Base-by-base conservation (phyloP, 192 early-diverging fungal genomes). In the Paraglomus occultum region DNA sequence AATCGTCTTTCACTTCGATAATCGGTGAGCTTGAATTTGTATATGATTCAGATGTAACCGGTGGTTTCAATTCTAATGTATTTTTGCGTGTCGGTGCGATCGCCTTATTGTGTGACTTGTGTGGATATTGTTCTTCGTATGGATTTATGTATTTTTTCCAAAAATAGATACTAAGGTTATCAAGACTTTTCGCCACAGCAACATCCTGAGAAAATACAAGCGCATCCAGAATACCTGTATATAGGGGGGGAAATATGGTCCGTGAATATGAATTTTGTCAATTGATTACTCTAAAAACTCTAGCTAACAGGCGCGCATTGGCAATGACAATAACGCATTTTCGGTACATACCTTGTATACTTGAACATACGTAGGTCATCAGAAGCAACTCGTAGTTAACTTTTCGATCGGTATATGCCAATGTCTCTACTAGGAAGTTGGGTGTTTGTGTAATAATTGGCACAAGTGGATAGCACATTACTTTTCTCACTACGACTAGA, bases 141-240 rank as follows among this genome's bases (percentile, higher is more conserved):
- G 14, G 9, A 11, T 64, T 64, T 11, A 64, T 48, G 8, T 64
- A 48, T 12, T 8, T 2, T 12, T 18, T 20, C 62, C 62, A 64
- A 44, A 44, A 47, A 49, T 64, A 14, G 12, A 46, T 8, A 49
- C 40, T 46, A 22, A 20, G 9, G 3, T 5, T 6, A n/a, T 64
- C 1, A 46, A 18, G 14, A 22, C 46, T 48, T 31, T 48, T n/a
- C 2, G 17, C 31, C 9, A 64, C 62, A 4, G 62, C 62, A 48
- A 64, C 49, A 64, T 64, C 62, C 49, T 64, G 62, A 1, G 20
- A 48, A 23, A 64, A 64, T 49, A 64, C 47, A 23, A 64, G 14
- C 9, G 62, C 1, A 64, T 64, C 49, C 17, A 64, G 22, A 3
- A 49, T 39, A 31, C 62, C 62, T 64, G 23, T 15, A 47, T 8